Conservation (phyloP, 805 yeast species). For the Yarrowia osloensis region DNA sequence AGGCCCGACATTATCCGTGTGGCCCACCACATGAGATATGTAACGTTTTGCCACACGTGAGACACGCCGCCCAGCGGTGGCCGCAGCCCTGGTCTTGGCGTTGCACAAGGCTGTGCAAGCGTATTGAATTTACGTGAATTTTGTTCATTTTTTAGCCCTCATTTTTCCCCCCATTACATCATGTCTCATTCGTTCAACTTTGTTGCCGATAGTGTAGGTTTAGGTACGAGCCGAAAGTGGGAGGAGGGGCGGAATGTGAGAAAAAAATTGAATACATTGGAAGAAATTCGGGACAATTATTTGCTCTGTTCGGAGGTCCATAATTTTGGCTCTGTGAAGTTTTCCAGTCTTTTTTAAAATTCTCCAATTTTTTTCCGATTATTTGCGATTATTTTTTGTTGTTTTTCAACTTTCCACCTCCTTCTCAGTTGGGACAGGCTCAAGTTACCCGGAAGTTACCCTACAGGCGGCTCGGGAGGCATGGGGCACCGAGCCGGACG, state of each 20-base stretch:
- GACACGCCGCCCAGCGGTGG: not conserved
- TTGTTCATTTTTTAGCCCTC: not conserved
- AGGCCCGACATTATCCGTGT: not conserved
- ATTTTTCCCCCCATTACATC: slow-evolving; percentile 1
- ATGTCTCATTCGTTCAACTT: slow-evolving; percentile 7
- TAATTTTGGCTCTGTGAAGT: no score
- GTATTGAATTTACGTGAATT: not conserved
- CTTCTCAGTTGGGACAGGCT: no score
- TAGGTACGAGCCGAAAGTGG: not conserved
- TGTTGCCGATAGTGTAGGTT: slow-evolving; percentile 13
- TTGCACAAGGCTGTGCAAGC: slow-evolving; percentile 1
- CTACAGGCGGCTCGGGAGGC: not conserved
- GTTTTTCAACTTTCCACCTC: no score
- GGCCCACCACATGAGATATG: not conserved
- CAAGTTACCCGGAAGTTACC: slow-evolving; percentile 4
- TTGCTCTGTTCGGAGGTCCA: no score
- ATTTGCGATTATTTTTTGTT: no score
- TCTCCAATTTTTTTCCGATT: not conserved
- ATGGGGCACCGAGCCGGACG: not conserved
- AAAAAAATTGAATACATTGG: not conserved
- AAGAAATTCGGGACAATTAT: not conserved
- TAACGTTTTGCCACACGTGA: not conserved
- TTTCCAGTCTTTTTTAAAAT: no score
- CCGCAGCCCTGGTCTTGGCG: not conserved
- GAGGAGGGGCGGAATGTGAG: not conserved